phyloP scores from a whole-genome alignment of 495 filamentous ascomycete species.

The Penicillium lagena region DNA sequence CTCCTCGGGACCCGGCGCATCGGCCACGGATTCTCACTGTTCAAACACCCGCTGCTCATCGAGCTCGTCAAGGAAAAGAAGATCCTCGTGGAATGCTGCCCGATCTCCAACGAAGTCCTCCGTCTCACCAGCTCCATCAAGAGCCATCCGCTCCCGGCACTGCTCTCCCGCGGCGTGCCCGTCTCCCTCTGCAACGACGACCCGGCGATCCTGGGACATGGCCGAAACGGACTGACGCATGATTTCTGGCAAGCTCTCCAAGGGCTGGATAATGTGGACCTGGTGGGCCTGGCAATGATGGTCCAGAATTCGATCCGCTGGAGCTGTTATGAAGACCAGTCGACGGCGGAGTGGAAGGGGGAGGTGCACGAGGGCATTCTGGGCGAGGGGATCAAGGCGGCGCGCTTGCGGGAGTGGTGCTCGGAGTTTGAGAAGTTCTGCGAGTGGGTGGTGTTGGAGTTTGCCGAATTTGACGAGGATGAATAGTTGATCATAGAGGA shows the following conservation, averaged over 20 bases:
- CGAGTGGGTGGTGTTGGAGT: slow-evolving; percentile 81
- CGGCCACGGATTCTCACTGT: slow-evolving; percentile 80
- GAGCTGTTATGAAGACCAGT: slow-evolving; percentile 81
- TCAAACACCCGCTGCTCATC: slow-evolving; percentile 85
- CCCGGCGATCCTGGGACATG: slow-evolving; percentile 73
- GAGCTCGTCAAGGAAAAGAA: slow-evolving; percentile 81
- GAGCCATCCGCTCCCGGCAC: slow-evolving; percentile 73
- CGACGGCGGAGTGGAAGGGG: slow-evolving; percentile 56
- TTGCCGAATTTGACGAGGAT: slow-evolving; percentile 53
- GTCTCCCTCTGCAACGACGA: slow-evolving; percentile 77
- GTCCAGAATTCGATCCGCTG: slow-evolving; percentile 90
- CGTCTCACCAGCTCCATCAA: slow-evolving; percentile 70
- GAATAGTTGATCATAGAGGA: slow-evolving; percentile 10
- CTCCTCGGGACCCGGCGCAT: slow-evolving; percentile 83
- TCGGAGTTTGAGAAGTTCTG: slow-evolving; percentile 85
- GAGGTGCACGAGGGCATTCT: slow-evolving; percentile 67
- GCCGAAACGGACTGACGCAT: slow-evolving; percentile 69
- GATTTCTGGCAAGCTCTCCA: slow-evolving; percentile 92
- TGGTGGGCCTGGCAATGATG: slow-evolving; percentile 64
- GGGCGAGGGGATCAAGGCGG: slow-evolving; percentile 66
- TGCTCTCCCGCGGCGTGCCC: slow-evolving; percentile 70
- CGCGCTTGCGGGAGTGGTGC: slow-evolving; percentile 70
- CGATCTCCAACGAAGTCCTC: slow-evolving; percentile 78
- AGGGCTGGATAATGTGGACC: slow-evolving; percentile 76
- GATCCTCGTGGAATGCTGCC: slow-evolving; percentile 82